Evolutionary conservation across 306 rosid genomes (phyloP), one percentile per base, ranked within the genome.

Genomic region (Fagus crenata): DNA sequence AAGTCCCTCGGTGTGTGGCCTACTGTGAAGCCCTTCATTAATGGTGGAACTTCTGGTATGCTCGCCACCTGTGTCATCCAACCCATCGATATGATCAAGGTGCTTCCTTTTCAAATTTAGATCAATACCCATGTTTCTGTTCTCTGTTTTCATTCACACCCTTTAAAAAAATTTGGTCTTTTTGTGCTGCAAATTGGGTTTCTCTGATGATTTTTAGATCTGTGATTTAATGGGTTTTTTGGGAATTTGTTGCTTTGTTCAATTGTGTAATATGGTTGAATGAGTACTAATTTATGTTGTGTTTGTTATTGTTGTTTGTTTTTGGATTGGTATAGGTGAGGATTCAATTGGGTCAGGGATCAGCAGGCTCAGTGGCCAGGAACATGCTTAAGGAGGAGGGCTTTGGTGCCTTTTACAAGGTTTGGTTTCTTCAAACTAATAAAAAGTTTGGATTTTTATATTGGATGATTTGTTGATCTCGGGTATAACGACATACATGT

Each of bases 51-150:
- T 59, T 93, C 99, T 41, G 99, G 99, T 61, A 92, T 96, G 99
- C 99, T 96, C 69, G 98, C 99, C 17, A 96, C 99, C 40, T 92
- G 98, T 76, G 97, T 96, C 49, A 92, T 96, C 74, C 99, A 96
- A 49, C 99, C 99, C 80, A 74, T 96, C 59, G 99, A 96, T 69
- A 96, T 96, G 98, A 83, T 96, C 87, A 96, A 96, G 99, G 99
- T 92, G 46, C n/a, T 4, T 81, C 65, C 71, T 67, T 67, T 0
- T 18, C 0, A 33, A 12, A 8, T 56, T 28, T 65, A 39, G 49
- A 39, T 65, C 71, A 39, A 36, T n/a, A 3, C 14, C 49, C 49
- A 17, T 17, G 49, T 65, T 37, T n/a, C 6, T 15, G 18, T 65
- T 37, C 32, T 15, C 49, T 15, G 1, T 65, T 65, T 65, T 39